Conservation (phyloP, 2,329 filamentous ascomycete species). For the Chrysosporium keratinophilum region DNA sequence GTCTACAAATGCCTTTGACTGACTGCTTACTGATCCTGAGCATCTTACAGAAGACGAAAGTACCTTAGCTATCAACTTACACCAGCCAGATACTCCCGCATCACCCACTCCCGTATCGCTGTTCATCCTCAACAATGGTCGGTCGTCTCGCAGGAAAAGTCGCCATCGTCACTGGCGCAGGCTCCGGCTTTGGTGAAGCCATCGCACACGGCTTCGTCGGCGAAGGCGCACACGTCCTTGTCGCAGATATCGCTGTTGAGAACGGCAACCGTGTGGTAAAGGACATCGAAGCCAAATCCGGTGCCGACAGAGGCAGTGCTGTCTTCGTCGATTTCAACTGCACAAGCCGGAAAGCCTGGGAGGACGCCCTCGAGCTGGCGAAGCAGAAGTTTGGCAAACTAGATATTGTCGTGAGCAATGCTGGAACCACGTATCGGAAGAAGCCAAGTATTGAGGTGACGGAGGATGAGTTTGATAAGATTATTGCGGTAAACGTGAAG, state of each 20-base stretch:
- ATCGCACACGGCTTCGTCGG: constrained; percentile 23
- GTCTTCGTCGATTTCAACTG: constrained; percentile 19
- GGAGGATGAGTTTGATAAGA: constrained; percentile 35
- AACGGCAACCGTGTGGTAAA: constrained; percentile 11
- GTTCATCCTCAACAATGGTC: background rate
- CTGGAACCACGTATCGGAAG: constrained; percentile 33
- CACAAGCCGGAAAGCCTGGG: constrained; percentile 21
- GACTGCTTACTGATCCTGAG: background rate
- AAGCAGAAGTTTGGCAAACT: constrained; percentile 23
- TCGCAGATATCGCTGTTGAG: constrained; percentile 22
- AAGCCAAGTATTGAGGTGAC: constrained; percentile 35
- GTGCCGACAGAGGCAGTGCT: background rate
- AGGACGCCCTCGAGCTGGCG: constrained; percentile 19
- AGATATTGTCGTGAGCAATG: constrained; percentile 40
- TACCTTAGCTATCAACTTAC: too few relatives aligned
- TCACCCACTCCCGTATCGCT: background rate
- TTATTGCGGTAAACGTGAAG: constrained; percentile 37
- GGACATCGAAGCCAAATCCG: constrained; percentile 12
- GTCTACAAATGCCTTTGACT: background rate
- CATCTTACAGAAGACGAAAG: background rate
- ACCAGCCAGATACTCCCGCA: background rate
- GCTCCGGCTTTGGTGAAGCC: constrained; percentile 24
- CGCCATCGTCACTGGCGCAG: constrained; percentile 32
- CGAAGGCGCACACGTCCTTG: constrained; percentile 24
- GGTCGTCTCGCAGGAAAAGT: constrained; percentile 34